These are phyloP conservation scores for Lolium perenne DNA, from an alignment of 176 grass and related monocot genomes.

Conservation along the genomic window DNA sequence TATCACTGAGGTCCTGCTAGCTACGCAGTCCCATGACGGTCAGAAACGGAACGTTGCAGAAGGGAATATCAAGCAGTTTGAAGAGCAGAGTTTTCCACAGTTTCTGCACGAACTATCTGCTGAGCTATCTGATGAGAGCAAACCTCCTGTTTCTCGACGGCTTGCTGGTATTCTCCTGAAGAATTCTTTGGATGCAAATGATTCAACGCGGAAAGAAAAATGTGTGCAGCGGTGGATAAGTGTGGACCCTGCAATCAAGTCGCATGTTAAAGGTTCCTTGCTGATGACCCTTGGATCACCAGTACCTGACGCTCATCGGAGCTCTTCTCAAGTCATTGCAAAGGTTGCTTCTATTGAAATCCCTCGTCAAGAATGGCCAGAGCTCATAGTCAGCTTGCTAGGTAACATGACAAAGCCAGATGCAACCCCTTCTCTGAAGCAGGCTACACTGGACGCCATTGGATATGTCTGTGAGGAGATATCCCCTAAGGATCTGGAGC, in stretches of 20 bases:
- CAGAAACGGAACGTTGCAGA: slow-evolving; percentile 51
- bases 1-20: slow-evolving; percentile 57
- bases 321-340: slow-evolving; percentile 68
- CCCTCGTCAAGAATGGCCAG: slow-evolving; percentile 60
- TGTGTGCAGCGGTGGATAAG: slow-evolving; percentile 50
- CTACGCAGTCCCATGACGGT: slow-evolving; percentile 58
- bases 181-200: slow-evolving; percentile 75
- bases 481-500: slow-evolving; percentile 65
- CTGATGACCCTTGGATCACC: slow-evolving; percentile 60
- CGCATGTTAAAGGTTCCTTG: slow-evolving; percentile 59
- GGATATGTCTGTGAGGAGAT: slow-evolving; percentile 81
- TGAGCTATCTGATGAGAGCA: slow-evolving; percentile 65
- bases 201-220: slow-evolving; percentile 53
- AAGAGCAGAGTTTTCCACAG: slow-evolving; percentile 61
- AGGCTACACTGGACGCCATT: slow-evolving; percentile 62
- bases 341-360: slow-evolving; percentile 75
- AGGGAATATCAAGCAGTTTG: slow-evolving; percentile 63
- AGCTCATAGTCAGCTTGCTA: slow-evolving; percentile 57
- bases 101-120: slow-evolving; percentile 54
- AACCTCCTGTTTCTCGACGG: slow-evolving; percentile 71
- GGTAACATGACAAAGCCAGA: slow-evolving; percentile 63
- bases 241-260: slow-evolving; percentile 63
- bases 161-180: slow-evolving; percentile 72
- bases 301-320: slow-evolving; percentile 56
- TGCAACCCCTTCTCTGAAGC: slow-evolving; percentile 50